A percentile compares a stretch with the other conserved stretches of the same genome.
phyloP scores from a whole-genome alignment of 2,329 filamentous ascomycete genomes.

The Pseudopithomyces chartarum region DNA sequence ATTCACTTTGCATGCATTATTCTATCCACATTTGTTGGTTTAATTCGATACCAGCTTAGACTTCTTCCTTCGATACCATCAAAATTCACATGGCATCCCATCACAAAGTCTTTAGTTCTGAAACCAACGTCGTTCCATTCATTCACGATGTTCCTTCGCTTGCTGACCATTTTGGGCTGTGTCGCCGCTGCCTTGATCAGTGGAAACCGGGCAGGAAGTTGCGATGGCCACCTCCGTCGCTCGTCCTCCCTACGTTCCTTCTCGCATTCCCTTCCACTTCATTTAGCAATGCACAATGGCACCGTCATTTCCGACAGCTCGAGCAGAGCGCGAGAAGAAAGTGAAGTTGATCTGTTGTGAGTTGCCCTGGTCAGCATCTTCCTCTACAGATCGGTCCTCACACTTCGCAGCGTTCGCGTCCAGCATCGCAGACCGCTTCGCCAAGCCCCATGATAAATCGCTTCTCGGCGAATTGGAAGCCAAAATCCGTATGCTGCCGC shows the following conservation, averaged over 20 bases:
- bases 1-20: background rate
- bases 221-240: background rate
- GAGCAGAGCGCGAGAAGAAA: slow-evolving; percentile 43
- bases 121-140: too few relatives aligned
- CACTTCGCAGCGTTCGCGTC: slow-evolving; percentile 39
- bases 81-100: background rate
- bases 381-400: slow-evolving; percentile 9
- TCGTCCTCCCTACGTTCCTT: background rate
- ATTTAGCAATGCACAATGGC: slow-evolving; percentile 24
- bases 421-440: slow-evolving; percentile 30
- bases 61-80: background rate
- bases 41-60: background rate
- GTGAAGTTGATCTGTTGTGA: slow-evolving; percentile 38
- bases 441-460: slow-evolving; percentile 19
- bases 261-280: slow-evolving; percentile 3
- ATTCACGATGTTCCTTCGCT: background rate
- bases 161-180: background rate
- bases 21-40: background rate
- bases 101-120: background rate
- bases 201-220: background rate
- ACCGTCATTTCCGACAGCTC: slow-evolving; percentile 23
- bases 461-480: slow-evolving; percentile 43
- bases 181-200: background rate
- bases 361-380: slow-evolving; percentile 8
- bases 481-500: slow-evolving; percentile 50